A percentile compares a stretch with the other conserved stretches of the same genome.
Conservation (phyloP, 495 filamentous ascomycete species). For the Clohesyomyces aquaticus region DNA sequence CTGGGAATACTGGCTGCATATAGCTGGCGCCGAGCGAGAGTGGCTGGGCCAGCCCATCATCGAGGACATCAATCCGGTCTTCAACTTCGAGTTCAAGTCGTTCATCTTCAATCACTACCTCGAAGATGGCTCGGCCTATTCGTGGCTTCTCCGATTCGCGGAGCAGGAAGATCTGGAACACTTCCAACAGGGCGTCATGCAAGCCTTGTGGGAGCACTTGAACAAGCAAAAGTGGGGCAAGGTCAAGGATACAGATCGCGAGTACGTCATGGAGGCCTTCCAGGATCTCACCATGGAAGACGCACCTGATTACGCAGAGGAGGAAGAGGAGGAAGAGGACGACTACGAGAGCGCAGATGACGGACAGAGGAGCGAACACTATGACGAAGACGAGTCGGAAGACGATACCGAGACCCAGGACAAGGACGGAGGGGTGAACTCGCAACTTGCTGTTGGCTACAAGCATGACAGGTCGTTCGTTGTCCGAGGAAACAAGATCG, state of each 20-base stretch:
- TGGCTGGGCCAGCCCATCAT: constrained; percentile 88
- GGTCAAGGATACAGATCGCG: constrained; percentile 85
- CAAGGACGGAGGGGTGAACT: constrained; percentile 84
- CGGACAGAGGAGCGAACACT: constrained; percentile 70
- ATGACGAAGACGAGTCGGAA: constrained; percentile 88
- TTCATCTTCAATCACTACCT: constrained; percentile 98
- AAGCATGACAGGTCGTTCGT: constrained; percentile 98
- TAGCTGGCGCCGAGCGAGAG: constrained; percentile 72
- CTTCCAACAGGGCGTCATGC: constrained; percentile 94
- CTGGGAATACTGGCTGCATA: constrained; percentile 97
- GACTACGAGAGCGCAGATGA: constrained; percentile 68
- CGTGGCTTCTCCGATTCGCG: constrained; percentile 92
- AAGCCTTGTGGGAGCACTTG: constrained; percentile 93
- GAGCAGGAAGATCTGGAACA: constrained; percentile 76
- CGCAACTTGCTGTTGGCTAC: constrained; percentile 95
- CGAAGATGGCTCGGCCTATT: constrained; percentile 86
- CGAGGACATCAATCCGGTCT: constrained; percentile 94
- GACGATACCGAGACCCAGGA: constrained; percentile 76
- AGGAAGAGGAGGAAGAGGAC: constrained; percentile 63
- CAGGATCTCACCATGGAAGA: constrained; percentile 94
- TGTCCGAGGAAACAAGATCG: constrained; percentile 94
- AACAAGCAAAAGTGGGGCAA: constrained; percentile 95
- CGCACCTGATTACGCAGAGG: constrained; percentile 54
- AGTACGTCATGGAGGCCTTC: constrained; percentile 95
- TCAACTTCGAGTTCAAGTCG: constrained; percentile 96